Conservation (phyloP, 2,329 filamentous ascomycete species). For the Epichloe sp. region DNA sequence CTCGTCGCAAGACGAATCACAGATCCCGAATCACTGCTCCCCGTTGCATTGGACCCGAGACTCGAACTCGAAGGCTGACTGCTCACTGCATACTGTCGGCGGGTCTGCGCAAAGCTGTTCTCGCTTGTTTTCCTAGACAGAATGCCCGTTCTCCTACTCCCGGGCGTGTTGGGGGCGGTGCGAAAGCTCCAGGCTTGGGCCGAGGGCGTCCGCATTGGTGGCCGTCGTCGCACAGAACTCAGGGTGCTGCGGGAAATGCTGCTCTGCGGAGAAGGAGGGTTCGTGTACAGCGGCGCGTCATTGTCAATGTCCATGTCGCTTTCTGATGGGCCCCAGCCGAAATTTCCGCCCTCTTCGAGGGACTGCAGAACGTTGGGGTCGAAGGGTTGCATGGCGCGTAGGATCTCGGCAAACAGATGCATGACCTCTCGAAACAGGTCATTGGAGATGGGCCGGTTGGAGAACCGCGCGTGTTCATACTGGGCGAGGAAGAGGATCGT, state of each 20-base stretch:
- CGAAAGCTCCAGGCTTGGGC: constrained; percentile 32
- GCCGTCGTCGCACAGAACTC: constrained; percentile 16
- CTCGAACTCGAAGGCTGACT: constrained; percentile 27
- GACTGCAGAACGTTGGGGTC: constrained; percentile 37
- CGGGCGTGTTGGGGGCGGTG: constrained; percentile 41
- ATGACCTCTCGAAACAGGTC: constrained; percentile 65
- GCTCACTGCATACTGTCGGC: constrained; percentile 25
- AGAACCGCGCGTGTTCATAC: constrained; percentile 83
- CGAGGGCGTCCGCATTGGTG: constrained; percentile 26
- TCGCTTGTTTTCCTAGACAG: constrained; percentile 24
- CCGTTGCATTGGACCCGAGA: constrained; percentile 24
- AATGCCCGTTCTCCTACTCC: constrained; percentile 26
- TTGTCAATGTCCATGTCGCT: constrained; percentile 28
- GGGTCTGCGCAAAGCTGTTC: constrained; percentile 29
- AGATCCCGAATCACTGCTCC: constrained; percentile 23
- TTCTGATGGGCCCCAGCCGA: constrained; percentile 17
- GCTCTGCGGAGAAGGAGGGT: constrained; percentile 26
- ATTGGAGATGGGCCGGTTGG: constrained; percentile 53
- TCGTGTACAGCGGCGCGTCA: constrained; percentile 30
- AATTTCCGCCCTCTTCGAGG: constrained; percentile 9
- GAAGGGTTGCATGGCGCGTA: constrained; percentile 60
- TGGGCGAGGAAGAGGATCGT: constrained; percentile 53
- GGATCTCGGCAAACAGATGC: constrained; percentile 68
- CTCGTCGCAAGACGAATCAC: constrained; percentile 35
- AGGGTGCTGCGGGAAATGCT: constrained; percentile 19